These are phyloP conservation scores for Exobasidium cylindrosporum DNA, from an alignment of 1,284 basidiomycete species.

Conservation along the genomic window DNA sequence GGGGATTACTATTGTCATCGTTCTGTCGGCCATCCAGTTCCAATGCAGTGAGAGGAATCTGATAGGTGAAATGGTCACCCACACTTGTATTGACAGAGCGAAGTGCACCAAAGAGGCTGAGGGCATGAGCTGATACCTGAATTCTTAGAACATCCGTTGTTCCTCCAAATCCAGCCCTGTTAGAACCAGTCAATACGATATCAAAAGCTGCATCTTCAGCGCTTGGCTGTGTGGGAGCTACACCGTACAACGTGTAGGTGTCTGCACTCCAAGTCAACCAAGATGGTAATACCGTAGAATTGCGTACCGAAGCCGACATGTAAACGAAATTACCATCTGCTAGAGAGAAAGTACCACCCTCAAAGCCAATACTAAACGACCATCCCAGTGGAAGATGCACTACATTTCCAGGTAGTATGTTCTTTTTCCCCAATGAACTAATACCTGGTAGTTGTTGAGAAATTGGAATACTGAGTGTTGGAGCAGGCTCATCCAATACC, in stretches of 20 bases:
- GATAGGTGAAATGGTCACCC: constrained; percentile 50
- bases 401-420: constrained; percentile 42
- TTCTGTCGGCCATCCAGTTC: constrained; percentile 64
- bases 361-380: constrained; percentile 87
- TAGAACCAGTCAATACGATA: constrained; percentile 45
- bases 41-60: constrained; percentile 58
- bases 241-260: constrained; percentile 74
- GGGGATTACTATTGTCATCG: constrained; percentile 26
- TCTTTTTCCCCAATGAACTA: constrained; percentile 33
- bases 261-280: constrained; percentile 73
- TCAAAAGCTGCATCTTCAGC: constrained; percentile 37
- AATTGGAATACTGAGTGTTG: constrained; percentile 38
- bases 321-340: constrained; percentile 59
- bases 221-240: constrained; percentile 62
- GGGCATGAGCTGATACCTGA: constrained; percentile 27
- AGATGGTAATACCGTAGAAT: constrained; percentile 69
- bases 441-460: constrained; percentile 42
- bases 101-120: constrained; percentile 16
- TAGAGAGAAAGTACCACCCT: constrained; percentile 66
- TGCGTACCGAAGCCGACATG: constrained; percentile 67
- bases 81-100: constrained; percentile 64
- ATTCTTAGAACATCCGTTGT: constrained; percentile 35
- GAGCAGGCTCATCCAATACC: constrained; percentile 34
- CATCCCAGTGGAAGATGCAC: constrained; percentile 75
- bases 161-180: constrained; percentile 39